A percentile compares a stretch with the other conserved stretches of the same genome.
phyloP scores from a whole-genome alignment of 306 rosid genomes.

The Castanea sativa region DNA sequence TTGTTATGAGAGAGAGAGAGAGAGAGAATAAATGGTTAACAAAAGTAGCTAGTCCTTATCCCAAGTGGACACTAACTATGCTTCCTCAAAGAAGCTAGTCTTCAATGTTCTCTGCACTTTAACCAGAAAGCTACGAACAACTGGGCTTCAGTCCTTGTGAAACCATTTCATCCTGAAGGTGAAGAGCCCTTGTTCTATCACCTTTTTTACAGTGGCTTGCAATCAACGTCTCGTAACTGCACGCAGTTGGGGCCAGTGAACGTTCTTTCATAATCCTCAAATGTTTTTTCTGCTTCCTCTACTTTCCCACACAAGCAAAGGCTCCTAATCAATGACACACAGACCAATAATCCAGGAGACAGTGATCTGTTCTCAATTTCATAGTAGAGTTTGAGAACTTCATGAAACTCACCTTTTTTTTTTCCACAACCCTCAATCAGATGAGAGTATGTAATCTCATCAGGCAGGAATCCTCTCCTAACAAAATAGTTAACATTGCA shows the following conservation, averaged over 20 bases:
- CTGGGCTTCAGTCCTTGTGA: neutral
- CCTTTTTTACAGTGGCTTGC: conserved; percentile 29
- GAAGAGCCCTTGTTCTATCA: neutral
- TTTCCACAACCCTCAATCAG: conserved; percentile 54
- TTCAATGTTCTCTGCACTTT: neutral
- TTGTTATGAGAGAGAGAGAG: too few relatives aligned
- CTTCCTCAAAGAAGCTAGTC: conserved; percentile 3
- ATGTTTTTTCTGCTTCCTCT: conserved; percentile 65
- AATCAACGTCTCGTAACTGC: conserved; percentile 43
- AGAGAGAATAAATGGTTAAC: too few relatives aligned
- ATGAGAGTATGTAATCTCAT: conserved; percentile 35
- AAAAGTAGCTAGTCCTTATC: neutral
- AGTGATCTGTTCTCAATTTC: conserved; percentile 64
- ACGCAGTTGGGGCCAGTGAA: conserved; percentile 28
- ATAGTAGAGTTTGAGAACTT: conserved; percentile 62
- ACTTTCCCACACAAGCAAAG: conserved; percentile 49
- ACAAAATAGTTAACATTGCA: conserved; percentile 44
- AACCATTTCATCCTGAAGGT: too few relatives aligned
- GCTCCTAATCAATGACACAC: conserved; percentile 34
- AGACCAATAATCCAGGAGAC: conserved; percentile 56
- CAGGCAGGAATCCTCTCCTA: conserved; percentile 39
- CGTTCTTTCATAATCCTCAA: conserved; percentile 57
- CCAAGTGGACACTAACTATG: neutral
- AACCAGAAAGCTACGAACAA: neutral
- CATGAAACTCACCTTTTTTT: conserved; percentile 35